A percentile compares a stretch with the other conserved stretches of the same genome.
Evolutionary conservation across 2,329 filamentous ascomycete species (phyloP).

Genomic region (Exophiala xenobiotica): DNA sequence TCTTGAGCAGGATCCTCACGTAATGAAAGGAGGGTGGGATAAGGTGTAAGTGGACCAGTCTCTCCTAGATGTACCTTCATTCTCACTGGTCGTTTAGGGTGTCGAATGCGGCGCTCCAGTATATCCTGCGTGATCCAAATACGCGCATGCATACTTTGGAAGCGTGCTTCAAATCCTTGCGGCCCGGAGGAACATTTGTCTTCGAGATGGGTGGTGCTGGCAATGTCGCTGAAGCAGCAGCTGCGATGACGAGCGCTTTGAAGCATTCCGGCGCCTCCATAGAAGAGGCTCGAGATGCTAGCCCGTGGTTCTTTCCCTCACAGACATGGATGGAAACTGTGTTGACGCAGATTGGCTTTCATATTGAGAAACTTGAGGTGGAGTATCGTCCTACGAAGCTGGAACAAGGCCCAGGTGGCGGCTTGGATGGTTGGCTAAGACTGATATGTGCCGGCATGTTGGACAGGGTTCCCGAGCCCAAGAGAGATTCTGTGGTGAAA

Average conservation of each 20-base stretch:
- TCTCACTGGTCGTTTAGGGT: slow-evolving; percentile 34
- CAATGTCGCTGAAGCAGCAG: slow-evolving; percentile 63
- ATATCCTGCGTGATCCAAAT: slow-evolving; percentile 56
- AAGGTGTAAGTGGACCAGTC: slow-evolving; percentile 45
- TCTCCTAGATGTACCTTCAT: slow-evolving; percentile 33
- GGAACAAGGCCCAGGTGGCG: slow-evolving; percentile 46
- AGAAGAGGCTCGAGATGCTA: slow-evolving; percentile 48
- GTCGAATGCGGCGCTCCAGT: slow-evolving; percentile 67
- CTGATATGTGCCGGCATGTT: slow-evolving; percentile 63
- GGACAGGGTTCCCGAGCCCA: slow-evolving; percentile 57
- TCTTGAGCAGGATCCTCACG: slow-evolving; percentile 32
- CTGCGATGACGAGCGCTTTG: slow-evolving; percentile 57
- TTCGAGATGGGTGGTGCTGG: slow-evolving; percentile 73
- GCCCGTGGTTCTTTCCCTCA: slow-evolving; percentile 73
- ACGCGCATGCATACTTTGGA: slow-evolving; percentile 55
- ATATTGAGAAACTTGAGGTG: slow-evolving; percentile 56
- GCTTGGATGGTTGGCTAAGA: slow-evolving; percentile 65
- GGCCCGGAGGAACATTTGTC: slow-evolving; percentile 57
- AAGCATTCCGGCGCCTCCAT: slow-evolving; percentile 41
- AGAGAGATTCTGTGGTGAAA: slow-evolving; percentile 18
- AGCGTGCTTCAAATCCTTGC: slow-evolving; percentile 53
- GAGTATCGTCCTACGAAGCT: slow-evolving; percentile 64
- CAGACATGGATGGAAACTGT: slow-evolving; percentile 54
- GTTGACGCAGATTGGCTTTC: slow-evolving; percentile 43
- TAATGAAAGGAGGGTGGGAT: slow-evolving; percentile 38